Conservation (phyloP, 441 rosid genomes). For the Bocquillonia castaneifolia region DNA sequence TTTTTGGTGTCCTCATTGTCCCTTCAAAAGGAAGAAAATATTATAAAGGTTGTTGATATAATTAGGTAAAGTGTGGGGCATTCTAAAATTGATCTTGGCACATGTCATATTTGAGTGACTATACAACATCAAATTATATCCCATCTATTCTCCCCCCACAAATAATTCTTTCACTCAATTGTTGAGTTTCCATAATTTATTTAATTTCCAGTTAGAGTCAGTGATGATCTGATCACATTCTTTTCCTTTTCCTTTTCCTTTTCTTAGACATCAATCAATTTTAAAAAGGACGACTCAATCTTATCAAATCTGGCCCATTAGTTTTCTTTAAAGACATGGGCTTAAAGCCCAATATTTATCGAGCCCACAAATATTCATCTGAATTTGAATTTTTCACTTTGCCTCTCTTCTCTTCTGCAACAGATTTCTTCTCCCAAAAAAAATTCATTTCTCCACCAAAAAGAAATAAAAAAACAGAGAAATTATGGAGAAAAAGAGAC, state of each 20-base stretch:
- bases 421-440: too few species aligned
- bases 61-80: constrained; percentile 18
- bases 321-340: too few species aligned
- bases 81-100: constrained; percentile 12
- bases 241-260: neutral
- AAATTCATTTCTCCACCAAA: neutral
- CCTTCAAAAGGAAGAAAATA: constrained; percentile 24
- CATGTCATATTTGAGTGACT: constrained; percentile 12
- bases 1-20: too few species aligned
- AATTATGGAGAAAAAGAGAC: constrained; percentile 88
- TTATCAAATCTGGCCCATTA: too few species aligned
- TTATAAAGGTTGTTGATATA: constrained; percentile 21
- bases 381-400: too few species aligned
- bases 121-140: constrained; percentile 13
- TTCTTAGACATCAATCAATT: too few species aligned
- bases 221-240: neutral
- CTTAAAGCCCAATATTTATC: too few species aligned
- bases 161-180: constrained; percentile 18
- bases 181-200: neutral
- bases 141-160: too few species aligned
- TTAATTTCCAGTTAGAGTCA: too few species aligned
- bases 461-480: too few species aligned
- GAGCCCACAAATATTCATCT: too few species aligned
- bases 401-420: neutral
- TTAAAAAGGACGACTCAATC: neutral